Evolutionary conservation across 169 alveolate species (phyloP).

Genomic region (Plasmodium yoelii): DNA sequence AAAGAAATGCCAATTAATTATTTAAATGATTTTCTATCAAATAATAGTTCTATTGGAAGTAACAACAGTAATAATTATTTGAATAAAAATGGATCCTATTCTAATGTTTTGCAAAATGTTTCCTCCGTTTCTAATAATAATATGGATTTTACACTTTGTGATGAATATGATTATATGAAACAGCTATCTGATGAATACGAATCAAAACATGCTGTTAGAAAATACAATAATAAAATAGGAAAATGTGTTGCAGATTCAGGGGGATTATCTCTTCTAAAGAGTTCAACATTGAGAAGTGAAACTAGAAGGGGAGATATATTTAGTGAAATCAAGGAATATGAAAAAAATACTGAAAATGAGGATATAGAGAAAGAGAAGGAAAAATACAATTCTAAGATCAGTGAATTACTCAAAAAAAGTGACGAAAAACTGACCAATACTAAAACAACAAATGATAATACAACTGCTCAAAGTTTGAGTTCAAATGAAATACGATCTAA

Average conservation of each 20-base stretch:
- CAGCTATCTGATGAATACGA: constrained; percentile 69
- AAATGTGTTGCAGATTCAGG: background rate
- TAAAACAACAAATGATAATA: background rate
- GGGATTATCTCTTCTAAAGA: background rate
- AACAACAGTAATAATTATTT: constrained; percentile 1
- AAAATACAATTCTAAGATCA: background rate
- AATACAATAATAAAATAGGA: background rate
- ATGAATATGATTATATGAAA: constrained; percentile 71
- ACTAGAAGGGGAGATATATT: background rate
- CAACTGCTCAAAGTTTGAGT: background rate
- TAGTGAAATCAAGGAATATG: background rate
- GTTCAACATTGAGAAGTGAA: background rate
- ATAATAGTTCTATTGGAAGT: constrained; percentile 2
- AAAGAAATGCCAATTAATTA: constrained; percentile 57
- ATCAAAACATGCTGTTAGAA: constrained; percentile 42
- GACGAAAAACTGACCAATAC: background rate
- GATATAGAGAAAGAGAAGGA: background rate
- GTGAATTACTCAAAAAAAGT: background rate
- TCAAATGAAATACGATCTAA: background rate
- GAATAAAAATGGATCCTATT: background rate
- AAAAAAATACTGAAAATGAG: background rate
- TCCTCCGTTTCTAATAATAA: background rate
- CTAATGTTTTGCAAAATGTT: no score
- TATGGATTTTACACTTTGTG: constrained; percentile 44
- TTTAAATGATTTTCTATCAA: constrained; percentile 27